phyloP scores from a whole-genome alignment of 73 alveolate genomes.

The Paramecium caudatum region DNA sequence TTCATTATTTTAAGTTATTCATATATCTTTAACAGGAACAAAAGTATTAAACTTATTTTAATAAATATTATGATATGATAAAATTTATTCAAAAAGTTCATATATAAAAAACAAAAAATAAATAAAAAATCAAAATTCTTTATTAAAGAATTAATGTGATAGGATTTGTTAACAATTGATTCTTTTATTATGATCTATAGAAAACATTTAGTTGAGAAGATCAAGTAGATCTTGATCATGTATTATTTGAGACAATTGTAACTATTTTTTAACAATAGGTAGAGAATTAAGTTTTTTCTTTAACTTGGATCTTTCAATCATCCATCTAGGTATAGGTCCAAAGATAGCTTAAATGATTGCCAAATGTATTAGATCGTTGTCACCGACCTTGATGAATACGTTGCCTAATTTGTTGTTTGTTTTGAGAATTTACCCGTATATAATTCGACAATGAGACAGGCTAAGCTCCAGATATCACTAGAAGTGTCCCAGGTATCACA shows the following conservation, averaged over 20 bases:
- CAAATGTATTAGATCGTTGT: slow-evolving; percentile 94
- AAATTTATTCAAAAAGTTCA: too few relatives aligned
- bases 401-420: slow-evolving; percentile 24
- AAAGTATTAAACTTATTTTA: slow-evolving; percentile 27
- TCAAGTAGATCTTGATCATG: slow-evolving; percentile 79
- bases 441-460: slow-evolving; percentile 95
- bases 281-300: slow-evolving; percentile 25
- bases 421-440: slow-evolving; percentile 95
- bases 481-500: slow-evolving; percentile 89
- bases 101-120: too few relatives aligned
- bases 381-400: slow-evolving; percentile 85
- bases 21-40: slow-evolving; percentile 35
- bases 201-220: slow-evolving; percentile 80
- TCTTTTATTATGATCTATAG: slow-evolving; percentile 85
- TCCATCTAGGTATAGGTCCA: slow-evolving; percentile 96
- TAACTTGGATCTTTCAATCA: slow-evolving; percentile 83
- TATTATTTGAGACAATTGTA: slow-evolving; percentile 56
- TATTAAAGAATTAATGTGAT: slow-evolving; percentile 81
- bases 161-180: slow-evolving; percentile 84
- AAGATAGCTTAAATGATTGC: slow-evolving; percentile 93
- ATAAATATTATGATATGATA: slow-evolving; percentile 8
- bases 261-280: slow-evolving; percentile 45
- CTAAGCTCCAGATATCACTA: slow-evolving; percentile 98
- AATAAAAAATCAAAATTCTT: too few relatives aligned
- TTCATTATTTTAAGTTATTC: not conserved